Base-by-base conservation (phyloP, 2,329 filamentous ascomycete genomes). In the Talaromyces sp. region DNA sequence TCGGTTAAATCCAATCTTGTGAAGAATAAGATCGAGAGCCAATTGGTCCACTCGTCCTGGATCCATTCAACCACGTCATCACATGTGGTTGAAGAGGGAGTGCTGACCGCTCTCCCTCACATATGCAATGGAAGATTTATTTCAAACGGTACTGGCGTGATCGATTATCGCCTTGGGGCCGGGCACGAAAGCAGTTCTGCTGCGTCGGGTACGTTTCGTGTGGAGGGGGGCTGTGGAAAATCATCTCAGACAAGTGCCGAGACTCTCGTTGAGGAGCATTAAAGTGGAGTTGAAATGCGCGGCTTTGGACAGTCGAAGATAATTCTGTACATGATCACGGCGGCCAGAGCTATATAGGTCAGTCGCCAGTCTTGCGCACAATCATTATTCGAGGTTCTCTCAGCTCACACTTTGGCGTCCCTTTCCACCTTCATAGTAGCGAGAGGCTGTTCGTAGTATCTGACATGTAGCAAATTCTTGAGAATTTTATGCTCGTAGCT, bases 401-500 rank as follows among this genome's bases (percentile, higher is more conserved):
- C 27, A 45, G 24, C 75, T 68, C 72, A 79, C 75, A 72, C 62
- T 67, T 72, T 72, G 39, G 73, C 64, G 16, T 74, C 73, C 65
- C 73, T 76, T 19, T 59, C 56, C 13, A 59, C 56, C 24, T 70
- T 71, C 37, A 50, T 19, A 24, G 11, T 50, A 27, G 72, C 64
- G 41, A 70, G 66, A 31, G 74, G 73, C 33, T 75, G 71, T 66
- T 79, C 75, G 79, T 79, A 83, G 63, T 75, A 83, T 62, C 79
- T 74, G 43, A 79, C 73, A 61, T 78, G 70, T 60, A 82, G 68
- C 63, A 83, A 66, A 63, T 79, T 82, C 68, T 77, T 81, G 66
- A 83, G 57, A 22, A 83, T 82, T 67, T 75, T 80, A 67, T 83
- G 81, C 68, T 83, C 81, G 22, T 80, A 69, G 11, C 80, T 80